Conservation (phyloP, 768 basidiomycete species). For the Mycena rosella region DNA sequence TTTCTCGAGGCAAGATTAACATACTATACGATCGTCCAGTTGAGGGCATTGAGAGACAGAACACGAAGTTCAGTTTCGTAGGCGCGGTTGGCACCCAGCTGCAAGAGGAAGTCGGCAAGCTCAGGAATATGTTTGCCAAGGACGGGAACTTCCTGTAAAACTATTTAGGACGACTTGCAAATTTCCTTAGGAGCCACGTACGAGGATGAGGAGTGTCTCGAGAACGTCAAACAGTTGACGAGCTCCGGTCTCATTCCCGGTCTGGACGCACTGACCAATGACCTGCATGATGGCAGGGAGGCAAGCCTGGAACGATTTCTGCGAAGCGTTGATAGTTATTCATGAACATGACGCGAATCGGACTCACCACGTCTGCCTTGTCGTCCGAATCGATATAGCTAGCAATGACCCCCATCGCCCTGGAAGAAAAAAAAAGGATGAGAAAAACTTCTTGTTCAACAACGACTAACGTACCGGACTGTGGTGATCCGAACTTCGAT, state of each 20-base stretch:
- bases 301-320: slow-evolving; percentile 90
- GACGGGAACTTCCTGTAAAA: slow-evolving; percentile 88
- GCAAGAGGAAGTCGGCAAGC: slow-evolving; percentile 89
- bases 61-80: slow-evolving; percentile 87
- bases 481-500: slow-evolving; percentile 92
- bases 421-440: slow-evolving; percentile 40
- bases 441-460: not conserved
- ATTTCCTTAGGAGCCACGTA: slow-evolving; percentile 49
- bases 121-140: slow-evolving; percentile 90
- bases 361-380: slow-evolving; percentile 85
- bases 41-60: slow-evolving; percentile 91
- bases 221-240: slow-evolving; percentile 95
- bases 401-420: slow-evolving; percentile 92
- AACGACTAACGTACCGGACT: slow-evolving; percentile 66
- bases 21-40: slow-evolving; percentile 97
- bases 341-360: not conserved
- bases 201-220: slow-evolving; percentile 94
- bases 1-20: no score
- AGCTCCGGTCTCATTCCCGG: slow-evolving; percentile 83
- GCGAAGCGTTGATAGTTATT: slow-evolving; percentile 17
- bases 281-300: slow-evolving; percentile 92
- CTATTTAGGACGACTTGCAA: slow-evolving; percentile 22
- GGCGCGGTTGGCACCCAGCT: slow-evolving; percentile 81
- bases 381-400: slow-evolving; percentile 93
- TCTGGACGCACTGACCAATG: slow-evolving; percentile 85